Conservation (phyloP, 352 stramenopile genomes). For the Phytophthora pini region DNA sequence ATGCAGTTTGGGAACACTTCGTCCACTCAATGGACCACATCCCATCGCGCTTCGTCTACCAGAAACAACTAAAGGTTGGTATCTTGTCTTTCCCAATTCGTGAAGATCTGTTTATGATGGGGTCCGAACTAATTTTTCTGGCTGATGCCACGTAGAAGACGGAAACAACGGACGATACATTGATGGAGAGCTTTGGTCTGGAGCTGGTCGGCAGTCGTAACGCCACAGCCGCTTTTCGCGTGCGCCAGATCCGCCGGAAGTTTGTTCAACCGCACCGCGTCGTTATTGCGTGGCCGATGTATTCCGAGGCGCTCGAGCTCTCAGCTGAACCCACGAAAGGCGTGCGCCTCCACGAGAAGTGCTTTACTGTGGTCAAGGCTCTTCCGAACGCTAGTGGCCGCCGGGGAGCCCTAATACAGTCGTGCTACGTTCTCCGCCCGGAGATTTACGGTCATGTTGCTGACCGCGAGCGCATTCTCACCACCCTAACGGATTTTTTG, state of each 20-base stretch:
- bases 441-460: constrained; percentile 68
- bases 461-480: constrained; percentile 69
- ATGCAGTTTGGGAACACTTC: constrained; percentile 65
- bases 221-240: constrained; percentile 54
- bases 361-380: constrained; percentile 69
- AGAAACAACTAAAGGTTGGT: constrained; percentile 56
- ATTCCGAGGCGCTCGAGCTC: constrained; percentile 58
- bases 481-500: constrained; percentile 72
- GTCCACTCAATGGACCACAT: constrained; percentile 63
- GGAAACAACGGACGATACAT: constrained; percentile 51
- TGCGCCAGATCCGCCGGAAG: constrained; percentile 60
- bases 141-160: constrained; percentile 44
- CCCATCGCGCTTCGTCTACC: constrained; percentile 61
- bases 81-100: neutral
- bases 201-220: constrained; percentile 58
- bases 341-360: constrained; percentile 61
- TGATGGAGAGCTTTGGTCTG: constrained; percentile 63
- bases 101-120: neutral
- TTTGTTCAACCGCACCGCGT: constrained; percentile 61
- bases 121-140: constrained; percentile 16
- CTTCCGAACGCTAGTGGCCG: constrained; percentile 41
- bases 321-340: constrained; percentile 59
- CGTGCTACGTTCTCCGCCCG: constrained; percentile 70
- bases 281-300: constrained; percentile 65
- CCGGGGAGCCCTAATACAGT: constrained; percentile 68